Conservation (phyloP, 441 rosid genomes). For the Metrosideros polymorpha region DNA sequence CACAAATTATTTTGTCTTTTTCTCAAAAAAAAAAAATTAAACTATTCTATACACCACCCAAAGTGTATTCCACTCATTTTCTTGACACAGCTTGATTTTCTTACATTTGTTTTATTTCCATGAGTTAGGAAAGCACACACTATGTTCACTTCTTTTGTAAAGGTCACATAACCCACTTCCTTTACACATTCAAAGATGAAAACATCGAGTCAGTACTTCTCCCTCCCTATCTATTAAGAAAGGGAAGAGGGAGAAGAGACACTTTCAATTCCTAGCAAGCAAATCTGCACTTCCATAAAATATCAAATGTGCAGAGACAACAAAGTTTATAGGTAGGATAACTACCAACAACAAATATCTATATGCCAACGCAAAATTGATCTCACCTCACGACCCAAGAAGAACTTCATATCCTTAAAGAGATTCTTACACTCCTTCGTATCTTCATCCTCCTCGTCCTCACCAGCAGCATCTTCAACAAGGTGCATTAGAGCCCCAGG, state of each 20-base stretch:
- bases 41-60: background rate
- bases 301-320: background rate
- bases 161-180: background rate
- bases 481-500: constrained; percentile 90
- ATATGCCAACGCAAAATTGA: background rate
- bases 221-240: background rate
- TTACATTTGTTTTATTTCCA: background rate
- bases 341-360: background rate
- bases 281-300: background rate
- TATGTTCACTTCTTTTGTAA: background rate
- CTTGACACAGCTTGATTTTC: background rate
- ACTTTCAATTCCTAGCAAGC: background rate
- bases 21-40: background rate
- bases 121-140: background rate
- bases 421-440: constrained; percentile 64
- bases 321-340: background rate
- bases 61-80: background rate
- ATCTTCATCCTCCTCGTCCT: constrained; percentile 33
- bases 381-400: constrained; percentile 89
- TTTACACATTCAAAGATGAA: background rate
- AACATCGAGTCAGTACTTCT: background rate
- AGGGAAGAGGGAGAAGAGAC: background rate
- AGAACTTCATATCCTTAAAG: constrained; percentile 58
- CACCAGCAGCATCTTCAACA: constrained; percentile 40
- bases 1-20: background rate